Evolutionary conservation across 768 basidiomycete genomes (phyloP).

Genomic region (Gloeophyllum trabeum): DNA sequence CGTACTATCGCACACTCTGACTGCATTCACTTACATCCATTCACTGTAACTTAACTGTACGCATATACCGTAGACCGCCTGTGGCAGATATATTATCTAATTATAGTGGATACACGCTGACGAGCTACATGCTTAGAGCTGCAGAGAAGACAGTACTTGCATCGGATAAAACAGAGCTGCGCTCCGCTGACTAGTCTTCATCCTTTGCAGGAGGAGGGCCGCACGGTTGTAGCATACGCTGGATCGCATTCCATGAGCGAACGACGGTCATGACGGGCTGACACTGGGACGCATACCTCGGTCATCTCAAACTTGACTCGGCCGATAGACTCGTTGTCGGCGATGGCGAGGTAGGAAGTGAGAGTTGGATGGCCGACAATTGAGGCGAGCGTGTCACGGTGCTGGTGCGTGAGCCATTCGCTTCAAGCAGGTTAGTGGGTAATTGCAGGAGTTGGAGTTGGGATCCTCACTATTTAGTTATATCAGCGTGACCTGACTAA

Average conservation of each 20-base stretch:
- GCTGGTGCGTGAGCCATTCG: slow-evolving; percentile 97
- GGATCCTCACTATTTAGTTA: slow-evolving; percentile 81
- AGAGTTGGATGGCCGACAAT: slow-evolving; percentile 88
- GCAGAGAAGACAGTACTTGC: background rate
- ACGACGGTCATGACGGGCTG: background rate
- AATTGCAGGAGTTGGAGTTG: background rate
- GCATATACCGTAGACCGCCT: background rate
- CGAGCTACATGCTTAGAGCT: background rate
- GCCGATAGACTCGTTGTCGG: slow-evolving; percentile 89
- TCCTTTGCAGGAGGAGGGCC: slow-evolving; percentile 88
- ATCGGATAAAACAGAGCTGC: slow-evolving; percentile 2
- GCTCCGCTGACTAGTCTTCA: slow-evolving; percentile 48
- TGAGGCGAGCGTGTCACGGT: slow-evolving; percentile 88
- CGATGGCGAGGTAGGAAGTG: slow-evolving; percentile 80
- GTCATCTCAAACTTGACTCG: slow-evolving; percentile 90
- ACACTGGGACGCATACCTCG: slow-evolving; percentile 49
- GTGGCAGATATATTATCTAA: background rate
- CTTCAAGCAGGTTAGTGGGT: slow-evolving; percentile 28
- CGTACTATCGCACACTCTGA: background rate
- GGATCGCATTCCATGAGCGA: background rate
- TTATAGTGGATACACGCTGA: background rate
- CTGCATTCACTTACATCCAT: background rate
- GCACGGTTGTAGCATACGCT: slow-evolving; percentile 74
- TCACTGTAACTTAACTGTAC: background rate
- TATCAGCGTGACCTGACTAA: slow-evolving; percentile 87